Conservation (phyloP, 225 moss, liverwort and hornwort species). For the Takakia lepidozioides region DNA sequence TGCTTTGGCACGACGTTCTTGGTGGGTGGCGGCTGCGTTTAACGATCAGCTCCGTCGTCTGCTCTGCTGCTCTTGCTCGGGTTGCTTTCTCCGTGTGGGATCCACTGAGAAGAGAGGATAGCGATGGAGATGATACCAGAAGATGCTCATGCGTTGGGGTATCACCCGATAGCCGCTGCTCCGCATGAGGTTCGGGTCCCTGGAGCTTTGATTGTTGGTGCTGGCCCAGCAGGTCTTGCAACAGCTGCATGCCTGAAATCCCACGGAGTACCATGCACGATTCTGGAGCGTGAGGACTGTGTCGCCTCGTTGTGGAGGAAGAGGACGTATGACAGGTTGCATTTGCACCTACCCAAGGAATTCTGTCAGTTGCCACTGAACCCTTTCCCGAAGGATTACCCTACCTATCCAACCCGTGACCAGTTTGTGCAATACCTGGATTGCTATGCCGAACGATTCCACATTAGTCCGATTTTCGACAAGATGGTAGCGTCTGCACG, state of each 20-base stretch:
- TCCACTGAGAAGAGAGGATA: too few species aligned
- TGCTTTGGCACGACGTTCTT: too few species aligned
- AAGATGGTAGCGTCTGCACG: conserved; percentile 14
- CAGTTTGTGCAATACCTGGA: conserved; percentile 46
- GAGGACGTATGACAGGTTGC: conserved; percentile 33
- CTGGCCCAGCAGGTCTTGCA: conserved; percentile 21
- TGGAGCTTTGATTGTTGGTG: conserved; percentile 27
- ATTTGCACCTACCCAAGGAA: conserved; percentile 39
- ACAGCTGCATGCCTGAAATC: conserved; percentile 16
- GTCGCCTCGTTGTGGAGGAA: conserved; percentile 32
- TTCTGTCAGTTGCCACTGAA: conserved; percentile 42
- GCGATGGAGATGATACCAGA: too few species aligned
- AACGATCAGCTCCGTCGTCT: too few species aligned
- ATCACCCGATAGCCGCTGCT: too few species aligned
- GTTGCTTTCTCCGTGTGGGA: too few species aligned
- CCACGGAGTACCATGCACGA: conserved; percentile 9
- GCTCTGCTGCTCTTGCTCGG: too few species aligned
- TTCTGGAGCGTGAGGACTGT: conserved; percentile 20
- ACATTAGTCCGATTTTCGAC: conserved; percentile 18
- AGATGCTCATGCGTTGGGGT: too few species aligned
- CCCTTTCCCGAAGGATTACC: conserved; percentile 31
- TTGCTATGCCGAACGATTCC: conserved; percentile 12
- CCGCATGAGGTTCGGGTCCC: too few species aligned
- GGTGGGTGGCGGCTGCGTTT: too few species aligned
- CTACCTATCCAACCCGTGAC: conserved; percentile 33